These are phyloP conservation scores for Fusarium mangiferae DNA, from an alignment of 2,329 filamentous ascomycete species.

Conservation along the genomic window DNA sequence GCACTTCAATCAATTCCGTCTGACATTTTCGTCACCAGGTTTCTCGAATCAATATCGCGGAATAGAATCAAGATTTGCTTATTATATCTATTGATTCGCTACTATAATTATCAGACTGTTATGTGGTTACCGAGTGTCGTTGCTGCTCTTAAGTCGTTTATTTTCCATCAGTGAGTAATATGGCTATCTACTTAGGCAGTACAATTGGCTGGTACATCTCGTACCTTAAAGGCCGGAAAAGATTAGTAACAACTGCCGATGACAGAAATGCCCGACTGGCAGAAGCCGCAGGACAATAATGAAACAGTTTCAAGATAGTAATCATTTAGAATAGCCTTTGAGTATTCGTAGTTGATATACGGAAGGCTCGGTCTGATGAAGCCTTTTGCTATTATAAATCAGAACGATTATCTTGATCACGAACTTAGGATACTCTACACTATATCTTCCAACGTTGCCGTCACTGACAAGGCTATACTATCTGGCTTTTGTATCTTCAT, in stretches of 20 bases:
- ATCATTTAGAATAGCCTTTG: accelerated
- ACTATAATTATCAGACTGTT: accelerated
- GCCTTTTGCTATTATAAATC: neutral
- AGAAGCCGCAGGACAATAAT: neutral
- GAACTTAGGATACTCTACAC: neutral
- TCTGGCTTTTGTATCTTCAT: accelerated
- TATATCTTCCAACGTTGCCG: neutral
- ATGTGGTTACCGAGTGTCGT: accelerated
- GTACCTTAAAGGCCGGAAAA: accelerated
- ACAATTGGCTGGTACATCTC: accelerated
- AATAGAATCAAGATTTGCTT: no score
- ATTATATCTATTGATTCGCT: no score
- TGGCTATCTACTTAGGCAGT: accelerated
- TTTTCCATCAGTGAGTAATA: neutral
- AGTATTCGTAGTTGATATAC: accelerated
- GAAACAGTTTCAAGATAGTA: neutral
- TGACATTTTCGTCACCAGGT: neutral
- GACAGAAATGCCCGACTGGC: neutral
- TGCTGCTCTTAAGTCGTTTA: accelerated
- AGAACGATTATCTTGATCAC: no score
- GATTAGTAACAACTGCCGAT: neutral
- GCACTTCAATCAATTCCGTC: no score
- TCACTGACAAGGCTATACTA: neutral
- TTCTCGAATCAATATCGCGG: no score
- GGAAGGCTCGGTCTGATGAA: accelerated